Conservation (phyloP, 257 asterid genomes). For the Plantago ovata region DNA sequence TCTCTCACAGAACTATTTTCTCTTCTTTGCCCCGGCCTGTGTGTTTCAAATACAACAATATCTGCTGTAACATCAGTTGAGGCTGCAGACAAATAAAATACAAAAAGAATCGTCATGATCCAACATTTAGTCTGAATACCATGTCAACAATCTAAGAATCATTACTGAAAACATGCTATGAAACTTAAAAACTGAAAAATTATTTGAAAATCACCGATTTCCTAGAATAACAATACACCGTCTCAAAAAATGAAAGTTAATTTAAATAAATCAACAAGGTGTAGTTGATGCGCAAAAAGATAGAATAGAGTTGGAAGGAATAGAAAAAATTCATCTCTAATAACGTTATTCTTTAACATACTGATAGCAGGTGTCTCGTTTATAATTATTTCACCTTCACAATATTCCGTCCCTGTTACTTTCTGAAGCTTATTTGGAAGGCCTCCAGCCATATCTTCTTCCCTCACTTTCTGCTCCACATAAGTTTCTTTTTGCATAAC, state of each 20-base stretch:
- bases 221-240: no score
- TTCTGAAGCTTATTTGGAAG: slow-evolving; percentile 14
- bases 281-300: no score
- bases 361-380: slow-evolving; percentile 21
- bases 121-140: background rate
- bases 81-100: background rate
- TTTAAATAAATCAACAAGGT: no score
- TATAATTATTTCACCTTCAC: background rate
- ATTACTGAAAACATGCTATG: no score
- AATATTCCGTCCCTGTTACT: slow-evolving; percentile 10
- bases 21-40: background rate
- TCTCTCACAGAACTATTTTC: background rate
- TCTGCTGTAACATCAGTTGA: background rate
- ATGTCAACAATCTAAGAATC: background rate
- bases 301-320: no score
- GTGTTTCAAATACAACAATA: background rate
- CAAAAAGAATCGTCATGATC: background rate
- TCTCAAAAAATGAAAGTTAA: no score
- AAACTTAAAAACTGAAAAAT: no score
- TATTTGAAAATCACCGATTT: no score
- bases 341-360: slow-evolving; percentile 3
- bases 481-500: background rate
- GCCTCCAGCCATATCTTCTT: slow-evolving; percentile 17
- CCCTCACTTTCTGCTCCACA: slow-evolving; percentile 7
- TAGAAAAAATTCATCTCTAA: no score